Base-by-base conservation (phyloP, 768 basidiomycete genomes). In the Tulasnella sp. region DNA sequence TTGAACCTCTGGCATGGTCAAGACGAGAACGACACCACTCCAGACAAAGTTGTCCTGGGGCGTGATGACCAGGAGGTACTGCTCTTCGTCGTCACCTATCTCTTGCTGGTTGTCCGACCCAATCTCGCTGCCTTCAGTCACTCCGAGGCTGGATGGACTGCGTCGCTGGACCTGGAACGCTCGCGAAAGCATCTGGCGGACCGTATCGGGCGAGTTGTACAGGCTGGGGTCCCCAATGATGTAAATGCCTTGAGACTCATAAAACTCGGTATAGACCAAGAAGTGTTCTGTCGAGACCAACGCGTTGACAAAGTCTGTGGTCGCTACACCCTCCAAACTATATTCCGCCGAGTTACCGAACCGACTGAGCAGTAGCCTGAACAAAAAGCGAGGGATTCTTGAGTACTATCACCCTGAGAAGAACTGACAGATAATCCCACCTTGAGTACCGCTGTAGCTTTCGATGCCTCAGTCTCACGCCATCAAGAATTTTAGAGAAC, bases 311-410 rank as follows among this genome's bases (percentile, higher is more conserved):
- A 97, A 93, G n/a, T 88, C 88, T 75, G 93, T 93, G 79, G 97
- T 86, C 62, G 92, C 88, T 48, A 92, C 86, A 77, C 90, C 88
- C 80, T 95, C 93, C 42, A 98, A 88, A 80, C 88, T 90, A 83
- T 97, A 98, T 84, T 98, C 96, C 0, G 95, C 94, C 7, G 96
- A 94, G 85, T 97, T 98, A 83, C 94, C 93, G 87, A 97, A 97
- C 72, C 95, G 91, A 82, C 95, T 94, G 0, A 94, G 92, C 71
- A 93, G 87, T 4, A 90, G 90, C 81, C 92, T 93, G 80, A 48
- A 52, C 24, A 46, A 48, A 73, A 68, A 62, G 4, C 1, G 62
- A 10, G 34, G n/a, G n/a, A 31, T 31, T 34, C 34, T 21, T 68
- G 12, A 68, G 62, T 16, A 34, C 12, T 27, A 14, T 68, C 27